These are phyloP conservation scores for Tephrocybe sp. DNA, from an alignment of 768 basidiomycete genomes.

Conservation along the genomic window DNA sequence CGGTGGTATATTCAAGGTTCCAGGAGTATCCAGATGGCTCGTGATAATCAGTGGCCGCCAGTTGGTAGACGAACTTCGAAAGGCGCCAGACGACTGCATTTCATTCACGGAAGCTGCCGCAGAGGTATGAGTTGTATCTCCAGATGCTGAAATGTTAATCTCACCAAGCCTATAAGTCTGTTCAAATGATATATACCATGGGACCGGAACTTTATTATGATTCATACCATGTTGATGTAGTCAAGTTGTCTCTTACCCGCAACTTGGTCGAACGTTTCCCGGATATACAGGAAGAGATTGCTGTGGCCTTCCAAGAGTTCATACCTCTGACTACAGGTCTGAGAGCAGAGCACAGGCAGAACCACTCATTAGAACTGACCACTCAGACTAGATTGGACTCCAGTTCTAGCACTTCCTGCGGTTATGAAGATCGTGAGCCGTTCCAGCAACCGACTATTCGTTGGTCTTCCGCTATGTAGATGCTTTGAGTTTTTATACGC, in stretches of 20 bases:
- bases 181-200: slow-evolving; percentile 37
- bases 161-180: slow-evolving; percentile 19
- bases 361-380: not conserved
- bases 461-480: slow-evolving; percentile 40
- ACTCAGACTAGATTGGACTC: slow-evolving; percentile 31
- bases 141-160: not conserved
- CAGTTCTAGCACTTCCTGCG: slow-evolving; percentile 22
- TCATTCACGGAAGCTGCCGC: slow-evolving; percentile 24
- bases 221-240: slow-evolving; percentile 28
- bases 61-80: slow-evolving; percentile 32
- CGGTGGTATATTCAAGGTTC: slow-evolving; percentile 21
- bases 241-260: slow-evolving; percentile 32
- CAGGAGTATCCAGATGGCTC: slow-evolving; percentile 25
- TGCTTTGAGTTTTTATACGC: too few species aligned
- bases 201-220: slow-evolving; percentile 26
- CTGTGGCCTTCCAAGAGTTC: slow-evolving; percentile 34
- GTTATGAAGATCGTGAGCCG: slow-evolving; percentile 33
- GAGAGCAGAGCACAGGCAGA: not conserved
- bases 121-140: slow-evolving; percentile 20
- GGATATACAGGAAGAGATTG: slow-evolving; percentile 44
- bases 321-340: slow-evolving; percentile 30
- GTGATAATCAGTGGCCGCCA: slow-evolving; percentile 30
- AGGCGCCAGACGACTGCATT: slow-evolving; percentile 27
- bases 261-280: slow-evolving; percentile 35
- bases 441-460: slow-evolving; percentile 40